Conservation (phyloP, 495 filamentous ascomycete species). For the Talaromyces nanjingensis region DNA sequence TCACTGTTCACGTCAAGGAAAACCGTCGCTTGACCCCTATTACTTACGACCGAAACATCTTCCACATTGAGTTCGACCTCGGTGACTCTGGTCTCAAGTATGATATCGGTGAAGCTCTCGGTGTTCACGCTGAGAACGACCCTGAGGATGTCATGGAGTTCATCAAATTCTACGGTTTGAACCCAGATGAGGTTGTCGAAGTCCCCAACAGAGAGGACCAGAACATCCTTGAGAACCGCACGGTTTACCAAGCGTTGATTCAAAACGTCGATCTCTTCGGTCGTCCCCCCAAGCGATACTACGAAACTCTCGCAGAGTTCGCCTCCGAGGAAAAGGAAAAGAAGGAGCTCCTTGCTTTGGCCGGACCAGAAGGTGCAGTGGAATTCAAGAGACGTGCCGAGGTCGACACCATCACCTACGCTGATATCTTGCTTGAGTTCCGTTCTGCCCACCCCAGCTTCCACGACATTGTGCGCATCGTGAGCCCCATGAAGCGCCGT, state of each 20-base stretch:
- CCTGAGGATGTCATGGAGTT: slow-evolving; percentile 69
- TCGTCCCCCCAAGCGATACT: slow-evolving; percentile 93
- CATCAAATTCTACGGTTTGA: slow-evolving; percentile 80
- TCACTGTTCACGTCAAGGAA: slow-evolving; percentile 84
- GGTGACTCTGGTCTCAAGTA: slow-evolving; percentile 85
- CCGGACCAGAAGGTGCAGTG: slow-evolving; percentile 73
- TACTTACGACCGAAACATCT: slow-evolving; percentile 96
- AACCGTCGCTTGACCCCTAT: slow-evolving; percentile 84
- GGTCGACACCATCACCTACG: slow-evolving; percentile 88
- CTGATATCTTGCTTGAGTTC: slow-evolving; percentile 83
- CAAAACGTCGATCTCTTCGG: slow-evolving; percentile 98
- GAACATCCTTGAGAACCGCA: slow-evolving; percentile 73
- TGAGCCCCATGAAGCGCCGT: slow-evolving; percentile 86
- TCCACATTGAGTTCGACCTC: slow-evolving; percentile 98
- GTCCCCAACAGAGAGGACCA: slow-evolving; percentile 82
- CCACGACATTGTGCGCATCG: slow-evolving; percentile 83
- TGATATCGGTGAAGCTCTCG: slow-evolving; percentile 96
- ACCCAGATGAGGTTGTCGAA: slow-evolving; percentile 77
- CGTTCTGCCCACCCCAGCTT: slow-evolving; percentile 82
- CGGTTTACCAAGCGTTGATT: slow-evolving; percentile 83
- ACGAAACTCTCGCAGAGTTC: slow-evolving; percentile 84
- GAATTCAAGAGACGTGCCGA: slow-evolving; percentile 95
- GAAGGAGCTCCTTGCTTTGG: slow-evolving; percentile 68
- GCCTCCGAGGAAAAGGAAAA: slow-evolving; percentile 77
- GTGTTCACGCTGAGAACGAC: slow-evolving; percentile 93